Evolutionary conservation across 106 monocot genomes (phyloP), one percentile per base, ranked within the genome.

Genomic region (Platanthera guangdongensis): DNA sequence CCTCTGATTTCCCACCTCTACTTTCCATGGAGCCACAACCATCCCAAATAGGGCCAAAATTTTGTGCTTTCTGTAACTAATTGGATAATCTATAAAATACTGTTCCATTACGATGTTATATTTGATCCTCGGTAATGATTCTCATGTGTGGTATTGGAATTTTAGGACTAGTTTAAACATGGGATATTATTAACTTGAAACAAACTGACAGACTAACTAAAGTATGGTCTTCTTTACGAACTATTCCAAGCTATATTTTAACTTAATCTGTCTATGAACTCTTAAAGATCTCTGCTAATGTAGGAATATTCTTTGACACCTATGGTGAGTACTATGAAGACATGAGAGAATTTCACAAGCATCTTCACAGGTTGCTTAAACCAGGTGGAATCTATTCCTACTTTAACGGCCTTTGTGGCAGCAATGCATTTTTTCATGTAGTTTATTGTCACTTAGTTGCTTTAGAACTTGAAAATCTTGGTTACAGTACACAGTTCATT

Each of bases 321-420:
- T 97, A 94, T 47, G 93, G 97, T 10, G 97, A 97, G 81, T 91
- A 92, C 79, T 94, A 97, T 54, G 97, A 97, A 78, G 97, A 97
- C 82, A 80, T 94, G 87, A 87, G 87, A 71, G 78, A 87, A 81
- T 94, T 97, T 80, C 97, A 97, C 69, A 78, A 91, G 77, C 81
- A 91, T 77, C 91, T 97, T 74, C 88, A 87, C 57, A 85, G 77
- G 57, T 76, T 97, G 50, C 81, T 97, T 71, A 97, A 88, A 63
- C 89, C 87, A 28, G 94, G 85, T 80, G 97, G 97, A 18, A 88
- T 94, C 30, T 97, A 97, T 72, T 97, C 97, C 39, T 97, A 91
- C 82, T 97, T 97, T 78, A 97, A 97, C 80, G 97, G 97, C 4
- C 85, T 97, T 21, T 97, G 97, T 78, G 97, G 94, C 46, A 83